Percentiles rank a stretch among this genome's conserved stretches.
These are phyloP conservation scores for Scutellaria baicalensis DNA, from an alignment of 257 asterid genomes.

Conservation along the genomic window DNA sequence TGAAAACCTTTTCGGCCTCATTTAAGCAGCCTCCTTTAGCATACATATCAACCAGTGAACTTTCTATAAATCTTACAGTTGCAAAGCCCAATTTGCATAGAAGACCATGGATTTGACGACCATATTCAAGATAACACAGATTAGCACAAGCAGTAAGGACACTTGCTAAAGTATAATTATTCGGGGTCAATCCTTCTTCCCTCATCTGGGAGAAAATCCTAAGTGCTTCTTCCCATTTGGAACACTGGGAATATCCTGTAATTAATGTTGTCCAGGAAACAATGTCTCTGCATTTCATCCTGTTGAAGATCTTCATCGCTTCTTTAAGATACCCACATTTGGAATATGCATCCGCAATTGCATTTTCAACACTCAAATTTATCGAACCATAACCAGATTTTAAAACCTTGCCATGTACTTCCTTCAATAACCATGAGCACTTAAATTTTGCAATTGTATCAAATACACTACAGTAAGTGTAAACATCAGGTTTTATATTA, in stretches of 20 bases:
- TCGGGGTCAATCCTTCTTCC: slow-evolving; percentile 35
- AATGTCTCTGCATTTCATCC: slow-evolving; percentile 30
- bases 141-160: slow-evolving; percentile 40
- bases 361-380: slow-evolving; percentile 31
- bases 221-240: slow-evolving; percentile 36
- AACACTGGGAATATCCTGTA: slow-evolving; percentile 39
- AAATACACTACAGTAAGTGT: slow-evolving; percentile 48
- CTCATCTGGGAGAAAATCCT: slow-evolving; percentile 36
- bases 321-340: slow-evolving; percentile 42
- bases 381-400: slow-evolving; percentile 22
- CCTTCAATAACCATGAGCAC: slow-evolving; percentile 26
- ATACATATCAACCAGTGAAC: slow-evolving; percentile 53
- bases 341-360: slow-evolving; percentile 50
- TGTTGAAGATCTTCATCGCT: slow-evolving; percentile 33
- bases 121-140: slow-evolving; percentile 39
- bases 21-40: slow-evolving; percentile 43
- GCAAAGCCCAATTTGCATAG: slow-evolving; percentile 30
- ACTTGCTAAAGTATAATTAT: slow-evolving; percentile 36
- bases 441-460: slow-evolving; percentile 34
- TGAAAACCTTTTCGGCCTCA: slow-evolving; percentile 38
- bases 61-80: slow-evolving; percentile 27
- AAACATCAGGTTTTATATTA: slow-evolving; percentile 31
- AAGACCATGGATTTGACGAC: slow-evolving; percentile 38
- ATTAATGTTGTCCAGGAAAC: slow-evolving; percentile 48
- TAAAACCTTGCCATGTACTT: slow-evolving; percentile 44